phyloP scores from a whole-genome alignment of 495 filamentous ascomycete species.

The Lasiosphaeris hirsuta region DNA sequence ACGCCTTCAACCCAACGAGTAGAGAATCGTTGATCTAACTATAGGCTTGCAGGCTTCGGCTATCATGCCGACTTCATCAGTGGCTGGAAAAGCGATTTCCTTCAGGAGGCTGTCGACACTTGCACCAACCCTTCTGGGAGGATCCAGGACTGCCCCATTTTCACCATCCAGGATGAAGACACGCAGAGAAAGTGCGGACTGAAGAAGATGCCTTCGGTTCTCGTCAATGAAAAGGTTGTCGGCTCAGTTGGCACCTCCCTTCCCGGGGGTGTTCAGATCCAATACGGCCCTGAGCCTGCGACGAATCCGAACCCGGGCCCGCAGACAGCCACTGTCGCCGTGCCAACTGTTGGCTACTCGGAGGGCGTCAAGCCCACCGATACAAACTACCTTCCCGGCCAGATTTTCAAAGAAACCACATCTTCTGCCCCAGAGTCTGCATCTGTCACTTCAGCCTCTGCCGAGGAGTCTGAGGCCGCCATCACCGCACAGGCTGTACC shows the following conservation, averaged over 20 bases:
- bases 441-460: neutral
- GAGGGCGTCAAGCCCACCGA: conserved; percentile 12
- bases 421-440: neutral
- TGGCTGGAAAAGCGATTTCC: conserved; percentile 66
- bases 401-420: conserved; percentile 24
- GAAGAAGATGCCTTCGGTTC: conserved; percentile 20
- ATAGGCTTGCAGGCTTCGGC: conserved; percentile 54
- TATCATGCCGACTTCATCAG: conserved; percentile 86
- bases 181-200: conserved; percentile 38
- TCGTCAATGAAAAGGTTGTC: conserved; percentile 34
- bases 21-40: neutral
- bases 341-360: conserved; percentile 24
- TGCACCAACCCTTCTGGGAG: conserved; percentile 53
- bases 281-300: conserved; percentile 36
- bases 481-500: conserved; percentile 9
- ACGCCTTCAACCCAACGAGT: neutral
- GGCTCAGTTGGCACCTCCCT: conserved; percentile 31
- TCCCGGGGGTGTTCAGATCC: conserved; percentile 38
- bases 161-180: conserved; percentile 41
- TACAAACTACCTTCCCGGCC: conserved; percentile 23
- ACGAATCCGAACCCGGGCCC: conserved; percentile 14
- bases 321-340: conserved; percentile 13
- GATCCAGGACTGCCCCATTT: conserved; percentile 55
- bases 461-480: neutral
- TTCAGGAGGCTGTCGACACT: conserved; percentile 55